Evolutionary conservation across 345 rosid genomes (phyloP).

Genomic region (Corchorus olitorius): DNA sequence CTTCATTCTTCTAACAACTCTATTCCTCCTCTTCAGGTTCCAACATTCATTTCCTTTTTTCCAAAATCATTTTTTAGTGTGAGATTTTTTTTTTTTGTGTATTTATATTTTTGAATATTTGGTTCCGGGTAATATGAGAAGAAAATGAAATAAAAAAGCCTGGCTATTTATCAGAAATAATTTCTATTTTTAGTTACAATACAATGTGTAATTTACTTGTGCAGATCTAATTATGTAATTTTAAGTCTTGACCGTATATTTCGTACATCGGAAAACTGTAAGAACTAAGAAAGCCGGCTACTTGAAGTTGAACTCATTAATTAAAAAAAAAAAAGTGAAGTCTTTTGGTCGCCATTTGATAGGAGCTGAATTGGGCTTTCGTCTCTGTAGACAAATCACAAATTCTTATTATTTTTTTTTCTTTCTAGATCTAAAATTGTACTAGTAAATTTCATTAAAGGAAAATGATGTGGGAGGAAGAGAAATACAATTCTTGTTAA

Average conservation of each 20-base stretch:
- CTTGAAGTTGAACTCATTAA: background rate
- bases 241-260: background rate
- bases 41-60: background rate
- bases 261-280: background rate
- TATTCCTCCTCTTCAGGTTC: constrained; percentile 61
- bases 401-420: background rate
- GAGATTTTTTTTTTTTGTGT: constrained; percentile 12
- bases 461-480: background rate
- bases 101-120: constrained; percentile 19
- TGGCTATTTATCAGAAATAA: background rate
- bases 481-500: background rate
- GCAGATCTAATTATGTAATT: constrained; percentile 25
- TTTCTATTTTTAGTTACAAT: background rate
- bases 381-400: background rate
- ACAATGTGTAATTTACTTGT: background rate
- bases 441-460: no score
- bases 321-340: background rate
- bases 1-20: constrained; percentile 56
- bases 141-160: background rate
- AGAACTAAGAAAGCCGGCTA: constrained; percentile 7
- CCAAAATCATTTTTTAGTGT: background rate
- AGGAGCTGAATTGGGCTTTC: background rate
- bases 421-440: background rate
- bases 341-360: background rate
- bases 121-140: constrained; percentile 16